Conservation (phyloP, 2,329 filamentous ascomycete genomes). For the Penicillium griseofulvum region DNA sequence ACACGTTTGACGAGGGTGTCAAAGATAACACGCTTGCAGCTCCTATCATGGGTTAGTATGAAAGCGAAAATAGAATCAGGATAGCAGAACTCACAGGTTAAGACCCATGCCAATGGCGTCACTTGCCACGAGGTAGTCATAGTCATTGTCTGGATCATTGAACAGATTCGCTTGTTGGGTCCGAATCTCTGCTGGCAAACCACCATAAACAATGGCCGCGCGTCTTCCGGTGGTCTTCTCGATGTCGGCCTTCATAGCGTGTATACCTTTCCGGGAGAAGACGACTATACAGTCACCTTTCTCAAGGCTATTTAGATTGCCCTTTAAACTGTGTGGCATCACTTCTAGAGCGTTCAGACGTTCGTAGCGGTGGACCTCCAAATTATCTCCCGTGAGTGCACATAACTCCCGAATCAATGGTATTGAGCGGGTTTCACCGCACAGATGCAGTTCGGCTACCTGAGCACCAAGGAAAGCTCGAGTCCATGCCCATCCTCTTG, state of each 20-base stretch:
- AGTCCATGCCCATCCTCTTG: slow-evolving; percentile 93
- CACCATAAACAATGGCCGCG: slow-evolving; percentile 91
- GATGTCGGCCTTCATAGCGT: slow-evolving; percentile 73
- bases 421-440: slow-evolving; percentile 81
- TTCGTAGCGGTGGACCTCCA: slow-evolving; percentile 77
- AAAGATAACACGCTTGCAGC: slow-evolving; percentile 85
- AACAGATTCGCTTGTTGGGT: slow-evolving; percentile 89
- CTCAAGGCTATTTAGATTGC: slow-evolving; percentile 64
- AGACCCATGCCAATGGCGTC: slow-evolving; percentile 97
- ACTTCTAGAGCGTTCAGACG: slow-evolving; percentile 75
- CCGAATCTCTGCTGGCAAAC: slow-evolving; percentile 85
- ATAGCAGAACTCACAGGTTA: slow-evolving; percentile 65
- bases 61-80: neutral
- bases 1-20: slow-evolving; percentile 73
- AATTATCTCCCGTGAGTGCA: slow-evolving; percentile 74
- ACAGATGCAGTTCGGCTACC: slow-evolving; percentile 87
- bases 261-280: slow-evolving; percentile 80
- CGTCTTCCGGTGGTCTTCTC: slow-evolving; percentile 72
- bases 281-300: slow-evolving; percentile 90
- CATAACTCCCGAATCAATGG: slow-evolving; percentile 75
- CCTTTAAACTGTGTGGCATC: slow-evolving; percentile 61
- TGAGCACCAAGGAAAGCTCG: slow-evolving; percentile 82
- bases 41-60: slow-evolving; percentile 43
- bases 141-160: slow-evolving; percentile 93
- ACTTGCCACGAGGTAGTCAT: slow-evolving; percentile 89